Conservation (phyloP, 331 rosid species). For the Acacia concinna region DNA sequence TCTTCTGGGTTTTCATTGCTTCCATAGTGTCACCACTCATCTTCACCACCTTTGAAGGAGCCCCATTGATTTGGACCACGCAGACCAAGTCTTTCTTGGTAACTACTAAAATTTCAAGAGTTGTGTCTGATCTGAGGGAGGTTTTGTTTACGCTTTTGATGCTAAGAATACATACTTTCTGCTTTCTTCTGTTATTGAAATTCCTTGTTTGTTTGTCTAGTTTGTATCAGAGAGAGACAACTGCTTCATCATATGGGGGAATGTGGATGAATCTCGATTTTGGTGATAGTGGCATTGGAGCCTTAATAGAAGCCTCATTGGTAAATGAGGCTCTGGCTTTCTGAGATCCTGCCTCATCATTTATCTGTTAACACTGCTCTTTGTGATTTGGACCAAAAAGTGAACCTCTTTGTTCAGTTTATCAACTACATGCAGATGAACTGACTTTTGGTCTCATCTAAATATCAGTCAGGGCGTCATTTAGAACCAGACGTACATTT, state of each 20-base stretch:
- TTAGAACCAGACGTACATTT: constrained; percentile 11
- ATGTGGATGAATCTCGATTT: constrained; percentile 53
- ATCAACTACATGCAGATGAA: constrained; percentile 28
- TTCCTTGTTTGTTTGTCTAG: constrained; percentile 35
- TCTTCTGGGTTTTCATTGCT: constrained; percentile 44
- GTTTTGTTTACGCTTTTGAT: constrained; percentile 38
- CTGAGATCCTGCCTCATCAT: constrained; percentile 60
- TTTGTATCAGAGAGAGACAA: constrained; percentile 6
- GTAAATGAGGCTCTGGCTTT: constrained; percentile 68
- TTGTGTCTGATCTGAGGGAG: constrained; percentile 41
- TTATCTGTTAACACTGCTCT: constrained; percentile 44
- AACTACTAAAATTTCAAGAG: constrained; percentile 31
- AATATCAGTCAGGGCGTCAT: too few species aligned
- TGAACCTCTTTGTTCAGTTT: constrained; percentile 37
- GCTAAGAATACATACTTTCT: constrained; percentile 23
- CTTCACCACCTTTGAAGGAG: constrained; percentile 36
- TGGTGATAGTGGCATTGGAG: constrained; percentile 33
- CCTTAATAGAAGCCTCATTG: constrained; percentile 34
- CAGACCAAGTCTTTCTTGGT: constrained; percentile 9
- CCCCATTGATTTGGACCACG: constrained; percentile 41
- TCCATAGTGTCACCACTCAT: constrained; percentile 41
- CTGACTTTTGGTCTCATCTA: too few species aligned
- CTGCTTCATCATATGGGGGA: constrained; percentile 42
- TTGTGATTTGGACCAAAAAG: constrained; percentile 39
- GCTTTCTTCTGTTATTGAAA: constrained; percentile 22